Conservation (phyloP, 495 filamentous ascomycete genomes). For the Hyaloscypha finlandica region DNA sequence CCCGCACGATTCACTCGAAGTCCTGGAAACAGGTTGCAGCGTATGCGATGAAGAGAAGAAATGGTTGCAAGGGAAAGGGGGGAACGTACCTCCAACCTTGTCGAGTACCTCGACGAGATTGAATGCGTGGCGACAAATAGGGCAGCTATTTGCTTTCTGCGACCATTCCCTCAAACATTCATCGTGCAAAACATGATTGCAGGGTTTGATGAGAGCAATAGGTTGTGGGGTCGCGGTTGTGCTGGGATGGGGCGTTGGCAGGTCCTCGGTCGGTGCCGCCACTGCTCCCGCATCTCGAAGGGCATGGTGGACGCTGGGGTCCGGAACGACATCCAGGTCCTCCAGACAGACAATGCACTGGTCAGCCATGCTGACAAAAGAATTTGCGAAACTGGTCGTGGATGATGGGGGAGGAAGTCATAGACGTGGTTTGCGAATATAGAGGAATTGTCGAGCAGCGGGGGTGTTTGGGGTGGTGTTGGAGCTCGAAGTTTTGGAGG, state of each 20-base stretch:
- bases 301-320: constrained; percentile 18
- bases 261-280: constrained; percentile 39
- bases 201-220: constrained; percentile 60
- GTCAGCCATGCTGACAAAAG: constrained; percentile 67
- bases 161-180: constrained; percentile 91
- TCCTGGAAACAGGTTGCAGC: constrained; percentile 4
- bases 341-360: constrained; percentile 97
- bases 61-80: constrained; percentile 1
- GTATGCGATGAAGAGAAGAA: neutral
- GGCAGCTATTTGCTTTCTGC: constrained; percentile 95
- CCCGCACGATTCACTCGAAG: constrained; percentile 9
- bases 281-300: constrained; percentile 42
- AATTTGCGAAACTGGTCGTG: constrained; percentile 20
- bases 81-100: constrained; percentile 69
- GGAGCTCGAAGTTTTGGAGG: neutral
- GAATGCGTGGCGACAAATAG: constrained; percentile 90
- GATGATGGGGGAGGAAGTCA: constrained; percentile 35
- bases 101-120: constrained; percentile 84
- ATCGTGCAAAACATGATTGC: constrained; percentile 88
- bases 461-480: constrained; percentile 10
- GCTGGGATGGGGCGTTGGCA: constrained; percentile 36
- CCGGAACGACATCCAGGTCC: constrained; percentile 66
- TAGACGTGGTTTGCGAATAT: constrained; percentile 37
- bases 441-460: constrained; percentile 20
- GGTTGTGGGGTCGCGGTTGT: constrained; percentile 35